Conservation (phyloP, 2,329 filamentous ascomycete genomes). For the Apiospora pterosperma region DNA sequence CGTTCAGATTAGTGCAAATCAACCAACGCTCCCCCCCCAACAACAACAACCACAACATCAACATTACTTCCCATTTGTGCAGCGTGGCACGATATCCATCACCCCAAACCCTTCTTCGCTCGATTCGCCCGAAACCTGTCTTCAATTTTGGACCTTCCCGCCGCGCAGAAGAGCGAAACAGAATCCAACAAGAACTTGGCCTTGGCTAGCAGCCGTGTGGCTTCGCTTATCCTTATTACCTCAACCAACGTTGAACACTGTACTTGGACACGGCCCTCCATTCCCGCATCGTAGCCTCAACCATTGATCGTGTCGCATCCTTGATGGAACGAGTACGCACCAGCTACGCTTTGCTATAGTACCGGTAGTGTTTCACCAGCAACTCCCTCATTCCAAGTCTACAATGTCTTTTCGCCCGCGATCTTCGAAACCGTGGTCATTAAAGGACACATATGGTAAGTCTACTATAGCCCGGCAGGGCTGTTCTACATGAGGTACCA, state of each 20-base stretch:
- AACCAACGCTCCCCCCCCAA: no score
- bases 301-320: not conserved
- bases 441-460: constrained; percentile 30
- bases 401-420: constrained; percentile 22
- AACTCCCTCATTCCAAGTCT: not conserved
- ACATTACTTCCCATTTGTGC: no score
- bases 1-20: no score
- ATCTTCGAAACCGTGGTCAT: constrained; percentile 26
- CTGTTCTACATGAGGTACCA: not conserved
- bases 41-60: no score
- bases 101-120: not conserved
- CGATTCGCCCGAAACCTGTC: not conserved
- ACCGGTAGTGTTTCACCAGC: not conserved
- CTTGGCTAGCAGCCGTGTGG: not conserved
- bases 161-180: not conserved
- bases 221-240: not conserved
- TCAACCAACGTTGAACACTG: not conserved
- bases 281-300: not conserved
- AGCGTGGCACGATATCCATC: no score
- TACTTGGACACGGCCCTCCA: not conserved
- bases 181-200: not conserved
- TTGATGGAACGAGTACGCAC: not conserved
- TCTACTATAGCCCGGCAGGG: not conserved
- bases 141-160: not conserved
- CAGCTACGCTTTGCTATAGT: not conserved